A percentile compares a stretch with the other conserved stretches of the same genome.
Evolutionary conservation across 805 yeast genomes (phyloP).

Genomic region (Metschnikowia sp.): DNA sequence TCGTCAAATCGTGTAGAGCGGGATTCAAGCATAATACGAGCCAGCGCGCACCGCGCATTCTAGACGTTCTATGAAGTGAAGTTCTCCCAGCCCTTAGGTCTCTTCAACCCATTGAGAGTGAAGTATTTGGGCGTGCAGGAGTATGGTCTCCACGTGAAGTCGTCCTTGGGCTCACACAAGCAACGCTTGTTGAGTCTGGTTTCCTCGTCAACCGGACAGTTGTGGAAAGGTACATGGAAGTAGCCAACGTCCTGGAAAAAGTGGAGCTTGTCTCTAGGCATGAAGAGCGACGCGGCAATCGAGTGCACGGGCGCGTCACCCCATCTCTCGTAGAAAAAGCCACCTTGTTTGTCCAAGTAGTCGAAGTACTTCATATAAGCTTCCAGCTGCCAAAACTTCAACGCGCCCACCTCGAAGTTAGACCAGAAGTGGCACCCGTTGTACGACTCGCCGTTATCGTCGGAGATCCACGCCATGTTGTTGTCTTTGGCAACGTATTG

Average conservation of each 20-base stretch:
- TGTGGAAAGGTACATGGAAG: constrained; percentile 75
- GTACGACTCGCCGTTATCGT: constrained; percentile 65
- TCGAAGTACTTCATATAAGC: constrained; percentile 73
- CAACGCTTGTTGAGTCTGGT: constrained; percentile 63
- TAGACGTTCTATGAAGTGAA: constrained; percentile 23
- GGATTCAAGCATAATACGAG: no score
- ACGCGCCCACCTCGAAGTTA: constrained; percentile 77
- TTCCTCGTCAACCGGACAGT: constrained; percentile 69
- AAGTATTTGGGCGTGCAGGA: constrained; percentile 68
- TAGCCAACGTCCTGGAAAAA: constrained; percentile 83
- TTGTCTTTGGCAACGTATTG: constrained; percentile 59
- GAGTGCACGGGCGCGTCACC: constrained; percentile 94
- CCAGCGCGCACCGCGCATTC: no score
- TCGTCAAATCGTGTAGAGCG: no score
- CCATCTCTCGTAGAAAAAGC: constrained; percentile 93
- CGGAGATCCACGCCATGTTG: constrained; percentile 65
- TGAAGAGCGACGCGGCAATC: constrained; percentile 76
- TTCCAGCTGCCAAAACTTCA: constrained; percentile 70
- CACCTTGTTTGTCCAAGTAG: constrained; percentile 74
- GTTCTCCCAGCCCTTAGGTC: constrained; percentile 71
- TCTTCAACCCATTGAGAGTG: constrained; percentile 50
- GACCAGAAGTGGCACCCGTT: constrained; percentile 91
- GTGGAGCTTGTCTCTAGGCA: constrained; percentile 68
- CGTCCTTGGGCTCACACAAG: constrained; percentile 67
- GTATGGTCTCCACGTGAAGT: constrained; percentile 73